These are phyloP conservation scores for Paraconiothyrium brasiliense DNA, from an alignment of 2,329 filamentous ascomycete species.

Conservation along the genomic window DNA sequence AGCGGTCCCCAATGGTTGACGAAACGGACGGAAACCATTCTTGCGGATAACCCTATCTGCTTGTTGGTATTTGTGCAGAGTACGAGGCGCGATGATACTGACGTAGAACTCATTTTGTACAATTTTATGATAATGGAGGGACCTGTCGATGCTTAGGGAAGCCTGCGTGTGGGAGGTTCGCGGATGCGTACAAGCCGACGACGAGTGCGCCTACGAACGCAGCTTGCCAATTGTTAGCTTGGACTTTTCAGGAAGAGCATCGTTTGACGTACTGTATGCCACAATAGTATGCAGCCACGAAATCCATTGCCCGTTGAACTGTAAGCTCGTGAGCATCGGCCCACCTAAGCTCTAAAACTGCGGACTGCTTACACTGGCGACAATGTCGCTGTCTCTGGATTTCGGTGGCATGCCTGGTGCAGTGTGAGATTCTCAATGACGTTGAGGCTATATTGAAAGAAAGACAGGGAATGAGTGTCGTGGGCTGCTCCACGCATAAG, in stretches of 20 bases:
- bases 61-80: conserved; percentile 23
- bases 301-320: conserved; percentile 88
- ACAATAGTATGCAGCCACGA: conserved; percentile 85
- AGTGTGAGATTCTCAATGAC: conserved; percentile 13
- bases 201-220: conserved; percentile 88
- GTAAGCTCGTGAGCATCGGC: conserved; percentile 39
- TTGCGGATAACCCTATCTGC: conserved; percentile 66
- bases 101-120: conserved; percentile 94
- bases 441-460: conserved; percentile 28
- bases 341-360: conserved; percentile 7
- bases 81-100: conserved; percentile 28
- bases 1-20: conserved; percentile 95
- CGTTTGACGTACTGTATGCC: conserved; percentile 72
- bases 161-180: conserved; percentile 20
- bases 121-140: conserved; percentile 94
- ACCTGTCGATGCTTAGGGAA: conserved; percentile 53
- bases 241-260: not conserved
- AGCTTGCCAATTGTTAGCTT: conserved; percentile 57
- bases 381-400: conserved; percentile 69
- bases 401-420: conserved; percentile 64
- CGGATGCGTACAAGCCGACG: conserved; percentile 66
- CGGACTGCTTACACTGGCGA: conserved; percentile 61
- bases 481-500: conserved; percentile 27
- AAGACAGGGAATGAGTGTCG: conserved; percentile 41
- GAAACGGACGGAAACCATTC: conserved; percentile 98